Evolutionary conservation across 2,329 filamentous ascomycete species (phyloP).

Genomic region (Epichloe hybrida): DNA sequence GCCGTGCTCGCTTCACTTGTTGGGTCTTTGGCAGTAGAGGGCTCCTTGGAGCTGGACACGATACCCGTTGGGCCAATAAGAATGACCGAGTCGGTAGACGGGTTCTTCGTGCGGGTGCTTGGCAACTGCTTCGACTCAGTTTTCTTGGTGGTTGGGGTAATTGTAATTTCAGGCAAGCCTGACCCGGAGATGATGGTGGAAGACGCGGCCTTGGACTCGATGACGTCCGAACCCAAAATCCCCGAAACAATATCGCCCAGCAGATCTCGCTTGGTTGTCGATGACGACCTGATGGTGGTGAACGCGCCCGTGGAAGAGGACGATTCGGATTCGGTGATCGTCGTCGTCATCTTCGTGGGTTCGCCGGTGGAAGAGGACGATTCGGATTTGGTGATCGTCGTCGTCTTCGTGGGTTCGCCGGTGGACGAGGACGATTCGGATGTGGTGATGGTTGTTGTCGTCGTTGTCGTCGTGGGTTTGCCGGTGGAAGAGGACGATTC

Average conservation of each 20-base stretch:
- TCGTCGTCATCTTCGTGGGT: conserved; percentile 12
- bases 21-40: not conserved
- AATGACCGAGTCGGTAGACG: conserved; percentile 8
- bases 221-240: conserved; percentile 6
- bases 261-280: conserved; percentile 9
- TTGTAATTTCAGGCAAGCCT: not conserved
- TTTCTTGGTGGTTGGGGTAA: not conserved
- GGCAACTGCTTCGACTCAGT: not conserved
- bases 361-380: conserved; percentile 9
- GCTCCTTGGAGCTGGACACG: conserved; percentile 2
- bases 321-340: conserved; percentile 18
- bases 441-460: too few species aligned
- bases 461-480: conserved; percentile 6
- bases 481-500: conserved; percentile 9
- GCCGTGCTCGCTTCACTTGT: not conserved
- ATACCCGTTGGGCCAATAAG: conserved; percentile 18
- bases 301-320: conserved; percentile 8
- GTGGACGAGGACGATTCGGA: too few species aligned
- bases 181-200: not conserved
- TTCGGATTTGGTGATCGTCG: conserved; percentile 15
- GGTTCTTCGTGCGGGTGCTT: not conserved
- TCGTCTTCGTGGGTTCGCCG: not conserved
- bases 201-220: not conserved
- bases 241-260: conserved; percentile 14
- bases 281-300: conserved; percentile 7